Evolutionary conservation across 768 basidiomycete species (phyloP), one percentile per base, ranked within the genome.

Genomic region (Phylloporus rhodoxanthus): DNA sequence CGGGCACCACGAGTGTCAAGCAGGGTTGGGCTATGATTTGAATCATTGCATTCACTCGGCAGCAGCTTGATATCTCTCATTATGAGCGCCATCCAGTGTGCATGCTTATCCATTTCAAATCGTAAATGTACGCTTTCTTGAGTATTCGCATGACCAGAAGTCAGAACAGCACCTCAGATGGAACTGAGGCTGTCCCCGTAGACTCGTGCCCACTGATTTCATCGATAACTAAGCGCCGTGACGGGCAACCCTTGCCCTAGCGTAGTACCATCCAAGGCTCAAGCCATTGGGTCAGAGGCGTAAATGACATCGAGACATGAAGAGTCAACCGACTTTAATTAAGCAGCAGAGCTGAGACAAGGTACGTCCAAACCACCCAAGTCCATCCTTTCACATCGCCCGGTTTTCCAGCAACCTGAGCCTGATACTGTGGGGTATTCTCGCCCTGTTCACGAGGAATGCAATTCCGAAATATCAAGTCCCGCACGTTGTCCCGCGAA

Each of bases 401-500:
- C 8, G 17, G 52, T 28, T 34, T 43, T 40, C 39, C 45, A 8
- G 17, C 20, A 29, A 30, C 29, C 5, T 26, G 21, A 20, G 36
- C 7, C 28, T 29, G 9, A 29, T 13, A 20, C 13, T 38, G 44
- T 26, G 32, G 21, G 14, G 23, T n/a, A 38, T 39, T 36, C n/a
- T 46, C 47, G 32, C 36, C 6, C 45, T n/a, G 45, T 28, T 51
- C 48, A 32, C 43, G 41, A 46, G 44, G 36, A 43, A 55, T 17
- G 39, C 48, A 53, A 43, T 61, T 61, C 14, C 54, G 56, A 15
- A 42, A 51, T 43, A 70, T 54, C 48, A 69, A 38, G 21, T 57
- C 52, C 26, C 55, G 57, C 38, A 68, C 46, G n/a, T 19, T 30
- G 19, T 40, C 43, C 47, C 55, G 61, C 32, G 70, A 70, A 28